Conservation (phyloP, 2,329 filamentous ascomycete species). For the Epichloe sp. region DNA sequence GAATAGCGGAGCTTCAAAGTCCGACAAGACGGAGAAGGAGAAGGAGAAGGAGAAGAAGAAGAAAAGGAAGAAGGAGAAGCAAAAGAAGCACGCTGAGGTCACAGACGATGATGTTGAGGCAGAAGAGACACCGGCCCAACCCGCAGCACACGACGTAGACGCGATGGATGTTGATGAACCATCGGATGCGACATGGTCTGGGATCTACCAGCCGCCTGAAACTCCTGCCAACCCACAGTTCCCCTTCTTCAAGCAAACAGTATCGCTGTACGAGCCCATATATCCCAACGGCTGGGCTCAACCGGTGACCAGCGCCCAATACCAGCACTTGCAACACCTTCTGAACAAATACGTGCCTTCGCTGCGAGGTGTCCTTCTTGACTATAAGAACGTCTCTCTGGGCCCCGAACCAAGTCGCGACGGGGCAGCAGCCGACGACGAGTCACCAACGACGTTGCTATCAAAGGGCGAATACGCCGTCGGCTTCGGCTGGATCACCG, state of each 20-base stretch:
- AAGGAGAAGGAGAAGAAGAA: constrained; percentile 3
- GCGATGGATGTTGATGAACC: constrained; percentile 28
- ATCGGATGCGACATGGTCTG: constrained; percentile 15
- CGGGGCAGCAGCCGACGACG: constrained; percentile 33
- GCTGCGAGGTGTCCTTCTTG: constrained; percentile 60
- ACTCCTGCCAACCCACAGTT: constrained; percentile 30
- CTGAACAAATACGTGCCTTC: constrained; percentile 64
- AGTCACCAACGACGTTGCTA: constrained; percentile 31
- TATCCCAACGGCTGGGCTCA: constrained; percentile 57
- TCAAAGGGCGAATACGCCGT: constrained; percentile 73
- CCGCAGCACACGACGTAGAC: constrained; percentile 9
- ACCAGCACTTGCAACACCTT: constrained; percentile 62
- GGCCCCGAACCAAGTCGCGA: constrained; percentile 42
- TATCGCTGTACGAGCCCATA: constrained; percentile 68
- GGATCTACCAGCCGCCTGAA: constrained; percentile 25
- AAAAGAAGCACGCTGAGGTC: constrained; percentile 13
- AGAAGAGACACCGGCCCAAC: not conserved
- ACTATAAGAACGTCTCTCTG: constrained; percentile 56
- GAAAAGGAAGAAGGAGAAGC: constrained; percentile 15
- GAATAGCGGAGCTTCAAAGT: constrained; percentile 11
- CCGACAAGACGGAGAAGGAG: constrained; percentile 15
- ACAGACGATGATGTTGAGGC: constrained; percentile 6
- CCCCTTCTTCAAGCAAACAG: constrained; percentile 71
- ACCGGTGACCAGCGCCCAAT: constrained; percentile 56
- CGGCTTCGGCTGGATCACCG: constrained; percentile 77